Evolutionary conservation across 2,329 filamentous ascomycete species (phyloP), one percentile per base, ranked within the genome.

Genomic region (Stromatinia cepivora): DNA sequence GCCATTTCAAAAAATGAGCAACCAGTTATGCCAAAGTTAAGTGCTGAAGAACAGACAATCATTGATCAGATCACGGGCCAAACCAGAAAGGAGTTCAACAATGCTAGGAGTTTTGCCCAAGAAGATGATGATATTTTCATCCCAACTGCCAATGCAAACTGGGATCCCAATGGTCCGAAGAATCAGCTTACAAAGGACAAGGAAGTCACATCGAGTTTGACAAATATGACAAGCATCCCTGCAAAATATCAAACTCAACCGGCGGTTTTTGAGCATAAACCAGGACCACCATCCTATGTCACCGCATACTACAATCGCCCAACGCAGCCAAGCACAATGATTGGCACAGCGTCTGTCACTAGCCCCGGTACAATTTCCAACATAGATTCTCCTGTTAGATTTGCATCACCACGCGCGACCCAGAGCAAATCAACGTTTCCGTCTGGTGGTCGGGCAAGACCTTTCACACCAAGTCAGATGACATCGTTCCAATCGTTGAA

Each of bases 341-440:
- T 13, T 36, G 42, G 45, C 31, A 46, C n/a, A 9, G 39, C 22
- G 42, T 34, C 45, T 11, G 45, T 34, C 22, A 48, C 66, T 28
- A 20, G 31, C 31, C 20, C 66, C 22, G 28, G 17, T 11, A 53
- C 25, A 52, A 36, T 62, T 6, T 62, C 66, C 20, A 25, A 17
- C 7, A 36, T 13, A 11, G 56, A 36, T 31, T 53, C 48, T 64
- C 48, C 48, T 31, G 46, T 20, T n/a, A 63, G 36, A 50, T 56
- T 34, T 39, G 66, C n/a, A 20, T 54, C 66, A 36, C 57, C 66
- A 54, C 66, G 36, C 39, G 53, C 39, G 10, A 45, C 57, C 17
- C 66, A 53, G 13, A 68, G 66, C 22, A 68, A 64, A 28, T 59
- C 53, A 25, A 66, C 64, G 4, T 66, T 58, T 25, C 39, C 66